phyloP scores from a whole-genome alignment of 805 yeast genomes.

The Schwanniomyces pseudopolymorphus region DNA sequence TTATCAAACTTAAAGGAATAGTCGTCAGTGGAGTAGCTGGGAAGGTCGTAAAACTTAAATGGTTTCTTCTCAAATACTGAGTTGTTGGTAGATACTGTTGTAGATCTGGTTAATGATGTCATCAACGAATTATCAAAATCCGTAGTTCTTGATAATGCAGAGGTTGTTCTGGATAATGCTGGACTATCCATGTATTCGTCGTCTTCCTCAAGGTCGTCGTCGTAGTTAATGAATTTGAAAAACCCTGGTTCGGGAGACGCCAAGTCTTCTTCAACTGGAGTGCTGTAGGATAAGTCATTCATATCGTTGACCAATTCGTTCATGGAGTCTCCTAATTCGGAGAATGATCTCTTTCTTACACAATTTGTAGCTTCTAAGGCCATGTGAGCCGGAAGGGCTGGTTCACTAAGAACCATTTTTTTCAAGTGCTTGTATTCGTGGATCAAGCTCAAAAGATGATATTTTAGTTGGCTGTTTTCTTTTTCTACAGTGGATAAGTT shows the following conservation, averaged over 20 bases:
- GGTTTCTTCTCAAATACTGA: constrained; percentile 14
- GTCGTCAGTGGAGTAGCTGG: constrained; percentile 22
- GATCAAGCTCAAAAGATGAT: constrained; percentile 33
- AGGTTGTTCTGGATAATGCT: constrained; percentile 37
- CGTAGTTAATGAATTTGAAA: constrained; percentile 25
- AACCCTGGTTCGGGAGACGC: constrained; percentile 12
- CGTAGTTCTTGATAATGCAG: constrained; percentile 39
- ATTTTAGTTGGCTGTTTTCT: constrained; percentile 37
- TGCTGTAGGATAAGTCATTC: constrained; percentile 25
- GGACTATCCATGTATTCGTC: constrained; percentile 21
- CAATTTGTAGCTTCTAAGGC: constrained; percentile 6
- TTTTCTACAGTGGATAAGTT: constrained; percentile 18
- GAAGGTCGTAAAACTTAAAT: constrained; percentile 32
- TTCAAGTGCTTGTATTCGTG: constrained; percentile 40
- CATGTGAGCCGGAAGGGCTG: constrained; percentile 5
- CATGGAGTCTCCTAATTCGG: constrained; percentile 22
- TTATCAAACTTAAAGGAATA: constrained; percentile 19
- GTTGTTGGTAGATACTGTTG: constrained; percentile 38
- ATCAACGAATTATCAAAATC: constrained; percentile 34
- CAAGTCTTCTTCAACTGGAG: constrained; percentile 9
- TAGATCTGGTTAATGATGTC: constrained; percentile 41
- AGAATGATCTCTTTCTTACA: constrained; percentile 18
- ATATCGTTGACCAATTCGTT: constrained; percentile 26
- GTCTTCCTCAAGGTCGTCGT: constrained; percentile 14
- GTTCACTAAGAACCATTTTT: constrained; percentile 24